Conservation (phyloP, 176 grass and related monocot genomes). For the Rhynchospora tenuis region DNA sequence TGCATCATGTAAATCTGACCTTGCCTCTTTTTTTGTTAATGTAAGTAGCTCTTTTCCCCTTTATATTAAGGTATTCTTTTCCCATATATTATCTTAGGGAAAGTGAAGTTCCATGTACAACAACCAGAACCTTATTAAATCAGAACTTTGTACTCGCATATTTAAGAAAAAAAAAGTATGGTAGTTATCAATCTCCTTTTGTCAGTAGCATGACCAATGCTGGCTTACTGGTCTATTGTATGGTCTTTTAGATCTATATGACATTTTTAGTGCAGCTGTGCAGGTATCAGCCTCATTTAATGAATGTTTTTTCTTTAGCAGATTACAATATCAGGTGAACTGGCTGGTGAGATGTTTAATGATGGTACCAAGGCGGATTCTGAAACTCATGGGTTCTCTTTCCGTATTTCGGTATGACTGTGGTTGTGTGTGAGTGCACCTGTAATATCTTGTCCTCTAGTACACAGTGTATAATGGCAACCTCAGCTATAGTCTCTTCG, state of each 20-base stretch:
- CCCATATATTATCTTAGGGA: background rate
- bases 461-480: background rate
- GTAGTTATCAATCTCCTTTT: background rate
- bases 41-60: conserved; percentile 41
- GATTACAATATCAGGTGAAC: conserved; percentile 70
- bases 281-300: background rate
- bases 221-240: background rate
- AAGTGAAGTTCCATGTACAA: conserved; percentile 1
- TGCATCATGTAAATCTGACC: conserved; percentile 61
- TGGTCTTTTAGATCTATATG: background rate
- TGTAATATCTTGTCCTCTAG: background rate
- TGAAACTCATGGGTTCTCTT: conserved; percentile 29
- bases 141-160: background rate
- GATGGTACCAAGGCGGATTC: conserved; percentile 26
- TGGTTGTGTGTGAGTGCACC: background rate
- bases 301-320: conserved; percentile 24
- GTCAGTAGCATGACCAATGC: background rate
- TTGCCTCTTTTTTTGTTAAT: conserved; percentile 51
- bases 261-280: background rate
- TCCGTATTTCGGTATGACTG: conserved; percentile 51
- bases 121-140: background rate
- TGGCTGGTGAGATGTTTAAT: conserved; percentile 20
- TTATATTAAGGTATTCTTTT: background rate
- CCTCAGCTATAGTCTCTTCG: background rate
- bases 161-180: too few species aligned